Conservation (phyloP, 176 grass and related monocot genomes). For the Bothriochloa decipiens region DNA sequence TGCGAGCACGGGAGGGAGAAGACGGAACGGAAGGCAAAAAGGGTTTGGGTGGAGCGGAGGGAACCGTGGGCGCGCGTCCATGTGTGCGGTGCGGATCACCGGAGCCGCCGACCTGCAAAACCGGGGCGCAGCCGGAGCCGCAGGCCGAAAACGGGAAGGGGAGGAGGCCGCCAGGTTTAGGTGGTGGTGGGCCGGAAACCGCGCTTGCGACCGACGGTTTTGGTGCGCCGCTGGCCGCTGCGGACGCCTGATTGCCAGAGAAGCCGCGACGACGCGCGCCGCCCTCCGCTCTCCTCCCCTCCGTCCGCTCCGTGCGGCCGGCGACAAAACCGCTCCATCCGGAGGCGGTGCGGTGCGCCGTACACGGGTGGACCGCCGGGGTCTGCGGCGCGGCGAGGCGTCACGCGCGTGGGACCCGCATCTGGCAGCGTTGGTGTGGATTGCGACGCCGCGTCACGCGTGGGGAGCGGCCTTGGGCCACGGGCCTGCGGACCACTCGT, state of each 20-base stretch:
- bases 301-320: background rate
- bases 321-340: background rate
- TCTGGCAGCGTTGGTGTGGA: background rate
- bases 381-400: background rate
- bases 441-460: conserved; percentile 25
- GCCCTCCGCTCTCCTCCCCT: background rate
- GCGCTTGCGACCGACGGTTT: conserved; percentile 32
- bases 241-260: background rate
- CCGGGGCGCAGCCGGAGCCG: background rate
- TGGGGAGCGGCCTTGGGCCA: background rate
- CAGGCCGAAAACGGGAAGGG: background rate
- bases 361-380: background rate
- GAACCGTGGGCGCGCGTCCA: conserved; percentile 29
- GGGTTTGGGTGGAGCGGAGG: background rate
- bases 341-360: background rate
- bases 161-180: conserved; percentile 13
- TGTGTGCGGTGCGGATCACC: background rate
- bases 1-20: background rate
- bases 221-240: background rate
- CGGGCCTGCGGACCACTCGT: background rate
- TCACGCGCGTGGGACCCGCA: background rate
- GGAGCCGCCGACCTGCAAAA: background rate
- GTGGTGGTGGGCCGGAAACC: conserved; percentile 23
- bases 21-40: background rate
- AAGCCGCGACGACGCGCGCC: background rate